Conservation (phyloP, 805 yeast species). For the Wickerhamiella australiensis region DNA sequence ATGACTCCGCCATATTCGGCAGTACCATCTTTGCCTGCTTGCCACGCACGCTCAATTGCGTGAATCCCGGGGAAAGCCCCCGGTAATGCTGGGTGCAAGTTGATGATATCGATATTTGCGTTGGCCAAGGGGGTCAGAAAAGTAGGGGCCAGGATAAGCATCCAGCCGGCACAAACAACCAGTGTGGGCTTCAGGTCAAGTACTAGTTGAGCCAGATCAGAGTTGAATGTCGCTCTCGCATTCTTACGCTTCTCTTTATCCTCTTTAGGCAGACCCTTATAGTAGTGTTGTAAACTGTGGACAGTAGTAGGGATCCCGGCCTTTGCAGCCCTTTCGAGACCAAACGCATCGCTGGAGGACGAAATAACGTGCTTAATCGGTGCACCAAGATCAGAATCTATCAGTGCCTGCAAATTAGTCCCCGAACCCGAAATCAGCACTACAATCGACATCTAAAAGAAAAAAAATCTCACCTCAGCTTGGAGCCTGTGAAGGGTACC, state of each 20-base stretch:
- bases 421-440: constrained; percentile 94
- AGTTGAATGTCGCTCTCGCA: constrained; percentile 63
- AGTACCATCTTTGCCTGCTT: constrained; percentile 81
- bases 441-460: constrained; percentile 38
- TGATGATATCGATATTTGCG: constrained; percentile 65
- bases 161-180: constrained; percentile 98
- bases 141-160: constrained; percentile 73
- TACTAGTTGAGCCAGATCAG: constrained; percentile 61
- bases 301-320: constrained; percentile 56
- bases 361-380: constrained; percentile 67
- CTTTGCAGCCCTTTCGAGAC: constrained; percentile 63
- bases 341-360: constrained; percentile 76
- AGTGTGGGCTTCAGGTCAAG: constrained; percentile 56
- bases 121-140: constrained; percentile 55
- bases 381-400: constrained; percentile 51
- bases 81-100: constrained; percentile 93
- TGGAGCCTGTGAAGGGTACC: neutral
- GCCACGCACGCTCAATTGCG: constrained; percentile 94
- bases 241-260: constrained; percentile 42
- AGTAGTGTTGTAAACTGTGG: constrained; percentile 63
- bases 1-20: constrained; percentile 76
- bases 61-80: constrained; percentile 95
- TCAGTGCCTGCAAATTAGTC: constrained; percentile 87
- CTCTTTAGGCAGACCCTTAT: constrained; percentile 61
- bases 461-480: neutral